Percentiles rank a stretch among this genome's conserved stretches.
Conservation (phyloP, 1,284 basidiomycete species). For the Naganishia albida region DNA sequence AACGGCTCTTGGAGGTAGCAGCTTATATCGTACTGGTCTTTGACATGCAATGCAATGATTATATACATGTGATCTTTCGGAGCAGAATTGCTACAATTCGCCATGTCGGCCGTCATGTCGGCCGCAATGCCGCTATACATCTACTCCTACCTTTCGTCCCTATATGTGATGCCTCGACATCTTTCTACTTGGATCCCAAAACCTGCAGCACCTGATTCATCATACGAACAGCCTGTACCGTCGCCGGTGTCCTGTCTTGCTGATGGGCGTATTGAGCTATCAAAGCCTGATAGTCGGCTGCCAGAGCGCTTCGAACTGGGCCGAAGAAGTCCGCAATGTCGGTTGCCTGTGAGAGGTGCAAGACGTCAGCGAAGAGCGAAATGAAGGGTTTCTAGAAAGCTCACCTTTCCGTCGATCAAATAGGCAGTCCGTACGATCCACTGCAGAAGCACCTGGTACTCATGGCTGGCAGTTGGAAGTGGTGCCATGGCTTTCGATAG, state of each 20-base stretch:
- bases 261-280: constrained; percentile 27
- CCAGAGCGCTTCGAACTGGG: constrained; percentile 26
- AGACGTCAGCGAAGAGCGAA: neutral
- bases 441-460: constrained; percentile 26
- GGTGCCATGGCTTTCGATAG: constrained; percentile 28
- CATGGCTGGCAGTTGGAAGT: constrained; percentile 12
- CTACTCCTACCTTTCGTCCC: too few species aligned
- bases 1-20: too few species aligned
- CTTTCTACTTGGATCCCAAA: constrained; percentile 15
- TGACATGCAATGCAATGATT: too few species aligned
- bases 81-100: too few species aligned
- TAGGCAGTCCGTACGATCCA: constrained; percentile 29
- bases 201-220: constrained; percentile 27
- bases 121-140: too few species aligned
- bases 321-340: constrained; percentile 25
- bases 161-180: too few species aligned
- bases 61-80: too few species aligned
- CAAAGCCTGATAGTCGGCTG: constrained; percentile 18
- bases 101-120: too few species aligned
- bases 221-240: constrained; percentile 22
- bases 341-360: neutral
- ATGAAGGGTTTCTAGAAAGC: neutral
- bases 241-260: constrained; percentile 24
- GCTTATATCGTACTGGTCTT: too few species aligned
- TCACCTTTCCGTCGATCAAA: constrained; percentile 29